phyloP scores from a whole-genome alignment of 805 yeast species.

The Henningerozyma blattae region DNA sequence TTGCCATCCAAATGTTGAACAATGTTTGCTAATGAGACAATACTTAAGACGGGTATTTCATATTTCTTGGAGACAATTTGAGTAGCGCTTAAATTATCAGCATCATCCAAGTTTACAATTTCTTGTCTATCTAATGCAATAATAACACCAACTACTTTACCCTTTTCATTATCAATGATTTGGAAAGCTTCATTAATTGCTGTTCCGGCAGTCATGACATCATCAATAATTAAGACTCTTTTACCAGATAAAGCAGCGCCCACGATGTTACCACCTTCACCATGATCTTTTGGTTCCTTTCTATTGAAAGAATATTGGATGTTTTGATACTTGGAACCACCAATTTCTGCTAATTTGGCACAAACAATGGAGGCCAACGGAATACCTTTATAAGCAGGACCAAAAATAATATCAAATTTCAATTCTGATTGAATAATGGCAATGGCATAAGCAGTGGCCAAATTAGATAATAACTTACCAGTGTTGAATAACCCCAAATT shows the following conservation, averaged over 20 bases:
- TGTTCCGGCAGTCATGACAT: conserved; percentile 97
- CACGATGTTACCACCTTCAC: conserved; percentile 94
- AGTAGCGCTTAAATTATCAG: conserved; percentile 53
- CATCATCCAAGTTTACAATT: conserved; percentile 48
- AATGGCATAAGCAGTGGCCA: conserved; percentile 82
- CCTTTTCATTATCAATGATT: conserved; percentile 59
- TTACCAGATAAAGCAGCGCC: conserved; percentile 68
- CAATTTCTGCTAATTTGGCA: conserved; percentile 84
- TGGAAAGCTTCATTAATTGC: conserved; percentile 91
- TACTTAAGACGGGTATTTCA: conserved; percentile 72
- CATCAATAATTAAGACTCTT: conserved; percentile 79
- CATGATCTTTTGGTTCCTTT: conserved; percentile 94
- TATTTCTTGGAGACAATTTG: conserved; percentile 61
- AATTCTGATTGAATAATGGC: conserved; percentile 73
- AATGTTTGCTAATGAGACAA: conserved; percentile 67
- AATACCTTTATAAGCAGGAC: conserved; percentile 97
- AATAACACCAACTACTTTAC: conserved; percentile 69
- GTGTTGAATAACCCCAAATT: conserved; percentile 83
- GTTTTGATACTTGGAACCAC: conserved; percentile 60
- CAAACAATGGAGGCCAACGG: conserved; percentile 90
- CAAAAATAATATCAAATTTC: conserved; percentile 83
- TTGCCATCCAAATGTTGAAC: conserved; percentile 46
- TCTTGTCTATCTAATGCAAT: conserved; percentile 96
- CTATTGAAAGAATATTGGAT: conserved; percentile 91
- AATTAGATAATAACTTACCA: conserved; percentile 63